Conservation (phyloP, 169 alveolate genomes). For the Plasmodium falciparum region DNA sequence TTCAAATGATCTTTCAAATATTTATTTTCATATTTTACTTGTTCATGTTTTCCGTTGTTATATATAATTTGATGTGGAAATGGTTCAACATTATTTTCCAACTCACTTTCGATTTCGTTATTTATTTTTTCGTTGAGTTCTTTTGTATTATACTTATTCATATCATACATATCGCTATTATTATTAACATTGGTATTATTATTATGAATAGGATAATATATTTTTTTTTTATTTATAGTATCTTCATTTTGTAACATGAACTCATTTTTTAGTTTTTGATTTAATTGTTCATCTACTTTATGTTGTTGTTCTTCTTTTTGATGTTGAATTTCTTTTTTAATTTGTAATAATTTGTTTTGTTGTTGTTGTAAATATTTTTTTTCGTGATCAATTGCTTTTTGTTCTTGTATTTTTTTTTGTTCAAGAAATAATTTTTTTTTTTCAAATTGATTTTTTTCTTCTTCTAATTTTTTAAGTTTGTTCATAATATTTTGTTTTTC, state of each 20-base stretch:
- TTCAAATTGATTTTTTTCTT: background rate
- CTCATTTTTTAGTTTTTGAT: conserved; percentile 1
- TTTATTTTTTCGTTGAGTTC: background rate
- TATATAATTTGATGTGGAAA: too few species aligned
- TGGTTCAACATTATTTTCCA: background rate
- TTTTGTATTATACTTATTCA: background rate
- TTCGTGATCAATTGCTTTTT: background rate
- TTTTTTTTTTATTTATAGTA: too few species aligned
- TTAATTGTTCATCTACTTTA: background rate
- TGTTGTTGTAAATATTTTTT: background rate
- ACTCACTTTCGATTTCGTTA: background rate
- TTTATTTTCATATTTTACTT: too few species aligned
- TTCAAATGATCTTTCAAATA: too few species aligned
- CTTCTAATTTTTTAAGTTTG: background rate
- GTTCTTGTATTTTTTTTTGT: conserved; percentile 13
- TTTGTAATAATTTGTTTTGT: background rate
- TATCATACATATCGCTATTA: background rate
- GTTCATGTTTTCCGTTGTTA: too few species aligned
- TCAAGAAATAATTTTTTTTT: conserved; percentile 9
- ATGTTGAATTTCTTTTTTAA: background rate
- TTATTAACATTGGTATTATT: too few species aligned
- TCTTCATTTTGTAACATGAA: background rate
- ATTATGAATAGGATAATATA: too few species aligned
- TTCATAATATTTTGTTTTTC: conserved; percentile 1
- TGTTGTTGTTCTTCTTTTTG: background rate